Evolutionary conservation across 202 grass and related monocot species (phyloP), one percentile per base, ranked within the genome.

Genomic region (Zoysia matrella): DNA sequence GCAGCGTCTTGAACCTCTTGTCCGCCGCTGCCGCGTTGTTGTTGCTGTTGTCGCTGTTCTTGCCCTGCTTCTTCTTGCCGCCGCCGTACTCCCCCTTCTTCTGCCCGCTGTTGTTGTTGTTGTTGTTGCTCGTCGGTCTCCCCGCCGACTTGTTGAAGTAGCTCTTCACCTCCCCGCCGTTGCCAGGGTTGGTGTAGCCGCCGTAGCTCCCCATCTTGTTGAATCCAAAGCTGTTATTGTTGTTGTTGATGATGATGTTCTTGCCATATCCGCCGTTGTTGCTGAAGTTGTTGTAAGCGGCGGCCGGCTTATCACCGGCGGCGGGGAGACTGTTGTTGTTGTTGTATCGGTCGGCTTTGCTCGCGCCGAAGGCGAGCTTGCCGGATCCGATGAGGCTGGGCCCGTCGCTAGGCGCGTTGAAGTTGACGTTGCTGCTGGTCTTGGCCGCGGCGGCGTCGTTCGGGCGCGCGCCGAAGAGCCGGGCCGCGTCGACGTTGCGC

Each of bases 101-200:
- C 64, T 83, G 55, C 0, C 55, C 15, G 45, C 45, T 69, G 44
- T 68, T 73, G 7, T 13, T 65, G 22, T 62, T 39, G 47, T 57
- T n/a, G 74, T 40, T 71, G 83, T 80, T 80, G 77, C 69, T 88
- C 13, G 57, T 85, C 40, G 92, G 81, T 88, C 93, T 87, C 16
- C 88, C 82, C 57, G 90, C 74, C 1, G 92, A 90, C 87, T 99
- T 99, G 96, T 87, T 92, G 89, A 99, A 99, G 76, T 99, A 95
- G 82, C 88, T 99, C 85, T 95, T 98, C 41, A 95, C 87, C 67
- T 91, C 92, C 11, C 82, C 89, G 50, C 65, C 5, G 77, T 56
- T 61, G 52, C 36, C 8, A 43, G 7, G 52, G 72, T 7, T 12
- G 69, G 45, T 80, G 15, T 1, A 12, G 68, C 44, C 78, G 77